Evolutionary conservation across 163 green algal species (phyloP).

Genomic region (Scenedesmus sp.): DNA sequence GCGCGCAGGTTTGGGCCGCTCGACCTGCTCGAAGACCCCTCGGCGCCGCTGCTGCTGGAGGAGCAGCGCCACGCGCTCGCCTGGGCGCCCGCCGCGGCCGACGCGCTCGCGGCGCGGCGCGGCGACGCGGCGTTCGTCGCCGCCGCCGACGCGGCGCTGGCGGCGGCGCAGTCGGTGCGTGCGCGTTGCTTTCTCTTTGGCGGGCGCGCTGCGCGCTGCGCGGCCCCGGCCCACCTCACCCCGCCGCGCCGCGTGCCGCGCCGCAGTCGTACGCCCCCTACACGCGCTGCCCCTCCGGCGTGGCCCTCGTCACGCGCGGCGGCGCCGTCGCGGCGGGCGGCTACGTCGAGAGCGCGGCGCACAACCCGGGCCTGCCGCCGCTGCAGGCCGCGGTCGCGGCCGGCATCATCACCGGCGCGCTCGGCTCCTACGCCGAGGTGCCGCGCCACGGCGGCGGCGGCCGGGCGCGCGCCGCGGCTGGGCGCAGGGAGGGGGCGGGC

Average conservation of each 20-base stretch:
- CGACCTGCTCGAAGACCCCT: conserved; percentile 74
- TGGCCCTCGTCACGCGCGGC: conserved; percentile 67
- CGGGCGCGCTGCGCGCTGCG: no score
- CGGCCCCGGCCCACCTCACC: no score
- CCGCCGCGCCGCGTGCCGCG: no score
- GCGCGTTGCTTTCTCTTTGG: no score
- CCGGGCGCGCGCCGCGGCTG: neutral
- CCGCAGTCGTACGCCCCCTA: conserved; percentile 89
- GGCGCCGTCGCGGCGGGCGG: conserved; percentile 77
- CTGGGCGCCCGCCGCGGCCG: conserved; percentile 46
- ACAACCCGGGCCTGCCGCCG: conserved; percentile 93
- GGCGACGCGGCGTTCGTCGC: conserved; percentile 46
- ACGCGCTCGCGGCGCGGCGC: conserved; percentile 19
- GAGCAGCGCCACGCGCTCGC: conserved; percentile 72
- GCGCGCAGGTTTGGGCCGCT: conserved; percentile 76
- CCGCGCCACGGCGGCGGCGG: neutral
- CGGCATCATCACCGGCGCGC: conserved; percentile 51
- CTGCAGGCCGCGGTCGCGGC: conserved; percentile 86
- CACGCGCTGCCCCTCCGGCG: conserved; percentile 81
- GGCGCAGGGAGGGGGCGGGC: neutral
- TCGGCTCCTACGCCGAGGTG: conserved; percentile 23
- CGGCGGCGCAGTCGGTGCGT: conserved; percentile 57
- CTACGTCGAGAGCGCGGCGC: conserved; percentile 92
- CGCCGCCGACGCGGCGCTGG: conserved; percentile 62
- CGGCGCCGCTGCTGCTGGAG: conserved; percentile 82